phyloP scores from a whole-genome alignment of 176 grass and related monocot genomes.

The Poa pratensis region DNA sequence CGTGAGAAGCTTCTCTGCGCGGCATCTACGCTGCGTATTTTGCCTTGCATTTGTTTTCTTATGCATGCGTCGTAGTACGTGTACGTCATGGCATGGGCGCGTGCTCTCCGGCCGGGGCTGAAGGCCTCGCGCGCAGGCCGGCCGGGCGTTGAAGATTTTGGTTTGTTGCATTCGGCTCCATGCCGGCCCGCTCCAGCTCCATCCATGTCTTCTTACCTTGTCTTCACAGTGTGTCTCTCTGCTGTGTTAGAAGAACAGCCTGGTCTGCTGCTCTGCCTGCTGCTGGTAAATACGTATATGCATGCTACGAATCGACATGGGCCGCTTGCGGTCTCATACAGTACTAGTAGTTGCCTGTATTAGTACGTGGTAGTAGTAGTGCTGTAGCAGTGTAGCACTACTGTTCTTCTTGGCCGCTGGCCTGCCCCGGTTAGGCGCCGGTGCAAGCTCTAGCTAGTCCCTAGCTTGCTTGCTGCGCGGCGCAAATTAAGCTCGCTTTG shows the following conservation, averaged over 20 bases:
- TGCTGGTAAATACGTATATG: neutral
- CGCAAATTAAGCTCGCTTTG: neutral
- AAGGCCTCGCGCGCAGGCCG: neutral
- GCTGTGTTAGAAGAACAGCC: neutral
- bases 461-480: no score
- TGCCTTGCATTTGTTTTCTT: neutral
- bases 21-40: neutral
- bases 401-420: neutral
- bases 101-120: neutral
- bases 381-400: neutral
- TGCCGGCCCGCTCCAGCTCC: neutral
- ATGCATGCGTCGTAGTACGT: neutral
- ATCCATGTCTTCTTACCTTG: neutral
- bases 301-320: constrained; percentile 29
- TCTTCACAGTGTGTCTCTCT: neutral
- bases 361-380: neutral
- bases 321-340: neutral
- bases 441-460: neutral
- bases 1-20: constrained; percentile 42
- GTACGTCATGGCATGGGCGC: neutral
- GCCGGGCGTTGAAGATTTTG: neutral
- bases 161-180: neutral
- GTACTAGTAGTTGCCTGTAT: no score
- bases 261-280: neutral
- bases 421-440: constrained; percentile 11